A percentile compares a stretch with the other conserved stretches of the same genome.
Conservation (phyloP, 257 asterid species). For the Parsonsia alboflavescens region DNA sequence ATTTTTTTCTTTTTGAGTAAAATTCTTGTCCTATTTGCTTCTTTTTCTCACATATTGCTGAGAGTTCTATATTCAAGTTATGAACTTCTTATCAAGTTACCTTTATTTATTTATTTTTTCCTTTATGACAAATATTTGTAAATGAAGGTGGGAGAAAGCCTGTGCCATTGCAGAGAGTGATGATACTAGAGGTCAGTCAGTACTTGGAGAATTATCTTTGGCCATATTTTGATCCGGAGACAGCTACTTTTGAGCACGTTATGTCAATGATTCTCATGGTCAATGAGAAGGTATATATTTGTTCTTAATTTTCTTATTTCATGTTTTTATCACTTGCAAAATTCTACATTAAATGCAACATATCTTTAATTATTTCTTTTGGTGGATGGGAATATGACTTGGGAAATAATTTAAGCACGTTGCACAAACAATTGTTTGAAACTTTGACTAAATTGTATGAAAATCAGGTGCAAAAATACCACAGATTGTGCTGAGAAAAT, state of each 20-base stretch:
- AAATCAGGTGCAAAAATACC: neutral
- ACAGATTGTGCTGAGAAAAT: neutral
- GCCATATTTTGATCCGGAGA: constrained; percentile 89
- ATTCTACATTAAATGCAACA: neutral
- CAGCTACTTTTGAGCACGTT: constrained; percentile 87
- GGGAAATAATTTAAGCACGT: neutral
- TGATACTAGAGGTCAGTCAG: constrained; percentile 97
- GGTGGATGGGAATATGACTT: neutral
- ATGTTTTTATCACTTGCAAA: neutral
- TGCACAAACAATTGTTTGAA: neutral
- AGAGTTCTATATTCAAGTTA: neutral
- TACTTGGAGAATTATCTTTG: constrained; percentile 93
- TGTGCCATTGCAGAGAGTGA: constrained; percentile 93
- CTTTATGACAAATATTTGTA: constrained; percentile 1
- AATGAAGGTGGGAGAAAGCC: constrained; percentile 76
- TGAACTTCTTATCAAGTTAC: neutral
- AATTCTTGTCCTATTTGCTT: neutral
- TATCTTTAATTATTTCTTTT: neutral
- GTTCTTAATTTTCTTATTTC: neutral
- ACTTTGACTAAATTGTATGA: neutral
- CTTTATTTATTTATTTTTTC: no score
- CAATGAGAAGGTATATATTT: constrained; percentile 79
- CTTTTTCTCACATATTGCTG: neutral
- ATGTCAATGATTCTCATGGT: constrained; percentile 98
- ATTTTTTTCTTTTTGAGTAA: no score